Percentiles rank a stretch among this genome's conserved stretches.
Conservation (phyloP, 768 basidiomycete species). For the Psilocybe tampanensis region DNA sequence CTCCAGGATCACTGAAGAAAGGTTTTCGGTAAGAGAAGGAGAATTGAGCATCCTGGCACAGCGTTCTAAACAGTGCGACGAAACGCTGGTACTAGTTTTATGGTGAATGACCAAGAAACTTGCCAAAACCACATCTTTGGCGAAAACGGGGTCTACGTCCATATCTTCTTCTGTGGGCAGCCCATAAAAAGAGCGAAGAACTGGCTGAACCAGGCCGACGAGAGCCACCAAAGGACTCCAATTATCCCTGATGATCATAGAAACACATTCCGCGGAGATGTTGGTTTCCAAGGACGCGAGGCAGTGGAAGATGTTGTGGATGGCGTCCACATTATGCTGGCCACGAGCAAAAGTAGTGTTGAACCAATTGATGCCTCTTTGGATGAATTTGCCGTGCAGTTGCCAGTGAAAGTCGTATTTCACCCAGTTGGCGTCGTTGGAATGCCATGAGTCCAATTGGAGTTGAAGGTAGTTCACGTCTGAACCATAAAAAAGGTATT, state of each 20-base stretch:
- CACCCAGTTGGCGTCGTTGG: conserved; percentile 23
- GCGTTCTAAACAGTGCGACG: conserved; percentile 13
- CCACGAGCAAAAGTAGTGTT: conserved; percentile 19
- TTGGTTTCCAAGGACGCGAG: conserved; percentile 17
- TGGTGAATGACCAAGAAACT: conserved; percentile 13
- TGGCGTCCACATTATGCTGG: conserved; percentile 15
- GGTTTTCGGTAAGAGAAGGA: not conserved
- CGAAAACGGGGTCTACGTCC: conserved; percentile 4
- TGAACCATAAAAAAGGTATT: conserved; percentile 11
- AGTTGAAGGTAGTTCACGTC: conserved; percentile 15
- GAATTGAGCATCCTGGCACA: conserved; percentile 14
- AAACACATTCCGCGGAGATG: conserved; percentile 19
- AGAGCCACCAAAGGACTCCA: conserved; percentile 21
- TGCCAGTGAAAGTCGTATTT: conserved; percentile 24
- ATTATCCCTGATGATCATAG: conserved; percentile 19
- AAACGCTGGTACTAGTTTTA: conserved; percentile 8
- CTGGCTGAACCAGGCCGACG: conserved; percentile 11
- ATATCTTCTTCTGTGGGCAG: not conserved
- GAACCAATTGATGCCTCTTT: conserved; percentile 21
- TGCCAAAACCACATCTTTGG: conserved; percentile 9
- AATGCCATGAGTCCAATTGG: conserved; percentile 18
- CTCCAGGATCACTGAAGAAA: conserved; percentile 7
- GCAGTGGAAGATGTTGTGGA: conserved; percentile 21
- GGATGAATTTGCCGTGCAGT: conserved; percentile 17
- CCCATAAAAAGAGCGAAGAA: conserved; percentile 4